phyloP scores from a whole-genome alignment of 768 basidiomycete genomes.

The Exidia glandulosa region DNA sequence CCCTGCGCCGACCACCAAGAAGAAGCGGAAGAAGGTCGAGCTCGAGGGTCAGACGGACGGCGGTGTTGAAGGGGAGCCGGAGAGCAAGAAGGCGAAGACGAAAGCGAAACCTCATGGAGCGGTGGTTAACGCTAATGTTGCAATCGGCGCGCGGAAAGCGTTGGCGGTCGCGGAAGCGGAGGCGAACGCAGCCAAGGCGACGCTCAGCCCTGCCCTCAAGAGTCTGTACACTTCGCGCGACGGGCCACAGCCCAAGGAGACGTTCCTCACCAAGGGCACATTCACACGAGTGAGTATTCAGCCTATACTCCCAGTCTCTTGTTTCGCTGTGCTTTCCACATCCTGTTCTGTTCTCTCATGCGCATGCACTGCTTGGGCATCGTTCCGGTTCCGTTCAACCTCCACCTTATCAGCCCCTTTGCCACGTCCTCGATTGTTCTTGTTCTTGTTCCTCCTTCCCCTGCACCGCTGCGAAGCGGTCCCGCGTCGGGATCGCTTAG shows the following conservation, averaged over 20 bases:
- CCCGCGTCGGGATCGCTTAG: too few species aligned
- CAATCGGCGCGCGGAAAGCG: conserved; percentile 53
- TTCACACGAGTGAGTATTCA: conserved; percentile 68
- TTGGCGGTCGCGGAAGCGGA: conserved; percentile 75
- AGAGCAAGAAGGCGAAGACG: conserved; percentile 15
- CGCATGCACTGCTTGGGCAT: background rate
- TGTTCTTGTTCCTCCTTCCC: too few species aligned
- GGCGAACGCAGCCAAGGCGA: conserved; percentile 43
- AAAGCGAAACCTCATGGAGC: conserved; percentile 18
- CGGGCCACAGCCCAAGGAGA: conserved; percentile 55
- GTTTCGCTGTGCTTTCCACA: background rate
- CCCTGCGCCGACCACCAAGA: conserved; percentile 23
- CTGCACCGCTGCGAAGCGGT: too few species aligned
- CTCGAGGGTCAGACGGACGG: conserved; percentile 10
- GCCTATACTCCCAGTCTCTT: background rate
- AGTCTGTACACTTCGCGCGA: conserved; percentile 60
- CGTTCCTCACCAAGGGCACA: conserved; percentile 86
- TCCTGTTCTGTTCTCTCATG: background rate
- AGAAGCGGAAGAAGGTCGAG: conserved; percentile 29
- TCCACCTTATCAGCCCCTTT: too few species aligned
- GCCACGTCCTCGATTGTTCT: too few species aligned
- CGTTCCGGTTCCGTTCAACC: too few species aligned
- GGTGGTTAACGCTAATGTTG: conserved; percentile 44
- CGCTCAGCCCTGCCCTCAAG: conserved; percentile 80
- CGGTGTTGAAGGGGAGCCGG: conserved; percentile 7